phyloP scores from a whole-genome alignment of 306 rosid species.

The Vigna hirtella region DNA sequence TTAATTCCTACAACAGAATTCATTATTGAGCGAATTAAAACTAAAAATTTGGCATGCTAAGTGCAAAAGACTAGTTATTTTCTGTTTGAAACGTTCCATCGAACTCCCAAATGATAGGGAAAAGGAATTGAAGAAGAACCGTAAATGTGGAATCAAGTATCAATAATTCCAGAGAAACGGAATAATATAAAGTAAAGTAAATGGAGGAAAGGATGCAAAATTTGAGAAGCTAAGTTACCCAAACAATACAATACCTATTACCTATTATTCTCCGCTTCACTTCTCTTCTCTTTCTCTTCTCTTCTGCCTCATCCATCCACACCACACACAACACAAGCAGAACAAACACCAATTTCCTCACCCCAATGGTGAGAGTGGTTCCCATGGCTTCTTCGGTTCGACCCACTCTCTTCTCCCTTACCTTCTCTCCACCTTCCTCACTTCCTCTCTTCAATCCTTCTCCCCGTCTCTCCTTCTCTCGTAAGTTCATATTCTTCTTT shows the following conservation, averaged over 20 bases:
- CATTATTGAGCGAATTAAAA: too few species aligned
- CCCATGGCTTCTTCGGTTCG: slow-evolving; percentile 85
- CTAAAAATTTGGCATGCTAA: too few species aligned
- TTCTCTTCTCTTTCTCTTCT: too few species aligned
- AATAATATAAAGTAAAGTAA: neutral
- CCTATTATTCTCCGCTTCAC: too few species aligned
- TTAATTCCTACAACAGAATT: too few species aligned
- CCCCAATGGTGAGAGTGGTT: slow-evolving; percentile 62
- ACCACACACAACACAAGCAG: neutral
- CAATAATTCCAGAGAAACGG: neutral
- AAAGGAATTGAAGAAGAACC: neutral
- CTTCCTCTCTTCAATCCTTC: slow-evolving; percentile 55
- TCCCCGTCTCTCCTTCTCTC: slow-evolving; percentile 55
- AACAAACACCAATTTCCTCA: neutral
- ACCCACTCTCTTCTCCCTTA: slow-evolving; percentile 74
- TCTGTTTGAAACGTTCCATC: neutral
- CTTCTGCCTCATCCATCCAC: slow-evolving; percentile 11
- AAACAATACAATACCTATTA: too few species aligned
- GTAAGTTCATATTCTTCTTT: slow-evolving; percentile 41
- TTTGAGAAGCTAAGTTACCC: neutral
- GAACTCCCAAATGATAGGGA: neutral
- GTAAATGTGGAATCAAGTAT: neutral
- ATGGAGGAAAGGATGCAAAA: too few species aligned
- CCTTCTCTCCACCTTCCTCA: slow-evolving; percentile 51
- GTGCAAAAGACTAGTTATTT: too few species aligned